phyloP scores from a whole-genome alignment of 495 filamentous ascomycete genomes.

The Aspergillus bridgeri region DNA sequence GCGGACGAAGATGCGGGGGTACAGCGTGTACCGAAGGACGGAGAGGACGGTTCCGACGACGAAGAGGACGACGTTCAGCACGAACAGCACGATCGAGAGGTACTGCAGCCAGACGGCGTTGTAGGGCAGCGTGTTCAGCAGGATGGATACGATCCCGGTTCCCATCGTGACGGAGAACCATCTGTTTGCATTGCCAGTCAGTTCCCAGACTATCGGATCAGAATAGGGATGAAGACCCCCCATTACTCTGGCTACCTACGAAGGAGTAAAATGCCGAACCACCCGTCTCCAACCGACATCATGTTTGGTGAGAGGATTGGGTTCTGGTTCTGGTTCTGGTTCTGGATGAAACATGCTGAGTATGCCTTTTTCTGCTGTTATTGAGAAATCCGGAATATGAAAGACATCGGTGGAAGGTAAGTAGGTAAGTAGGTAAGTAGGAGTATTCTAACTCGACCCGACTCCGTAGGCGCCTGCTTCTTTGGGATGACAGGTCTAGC shows the following conservation, averaged over 20 bases:
- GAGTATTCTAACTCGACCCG: too few relatives aligned
- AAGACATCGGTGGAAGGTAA: too few relatives aligned
- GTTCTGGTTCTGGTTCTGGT: neutral
- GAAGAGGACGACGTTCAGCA: slow-evolving; percentile 54
- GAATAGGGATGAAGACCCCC: too few relatives aligned
- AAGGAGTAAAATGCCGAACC: slow-evolving; percentile 49
- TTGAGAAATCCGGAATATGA: too few relatives aligned
- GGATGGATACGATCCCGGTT: slow-evolving; percentile 60
- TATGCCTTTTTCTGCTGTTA: too few relatives aligned
- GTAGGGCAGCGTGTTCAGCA: slow-evolving; percentile 56
- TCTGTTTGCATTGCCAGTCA: slow-evolving; percentile 12
- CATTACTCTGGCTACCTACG: slow-evolving; percentile 30
- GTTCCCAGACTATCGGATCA: neutral
- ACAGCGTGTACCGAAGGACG: slow-evolving; percentile 53
- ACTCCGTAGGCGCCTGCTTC: too few relatives aligned
- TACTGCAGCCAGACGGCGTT: slow-evolving; percentile 51
- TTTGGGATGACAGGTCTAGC: too few relatives aligned
- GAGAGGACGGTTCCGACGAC: slow-evolving; percentile 35
- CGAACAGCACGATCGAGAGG: slow-evolving; percentile 53
- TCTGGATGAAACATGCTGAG: neutral
- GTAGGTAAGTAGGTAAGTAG: too few relatives aligned
- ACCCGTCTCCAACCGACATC: slow-evolving; percentile 44
- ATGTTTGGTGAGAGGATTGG: slow-evolving; percentile 21
- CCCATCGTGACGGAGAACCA: slow-evolving; percentile 61
- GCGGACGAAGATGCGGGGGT: slow-evolving; percentile 51